A percentile compares a stretch with the other conserved stretches of the same genome.
phyloP scores from a whole-genome alignment of 2,329 filamentous ascomycete genomes.

The Onygenales sp. region DNA sequence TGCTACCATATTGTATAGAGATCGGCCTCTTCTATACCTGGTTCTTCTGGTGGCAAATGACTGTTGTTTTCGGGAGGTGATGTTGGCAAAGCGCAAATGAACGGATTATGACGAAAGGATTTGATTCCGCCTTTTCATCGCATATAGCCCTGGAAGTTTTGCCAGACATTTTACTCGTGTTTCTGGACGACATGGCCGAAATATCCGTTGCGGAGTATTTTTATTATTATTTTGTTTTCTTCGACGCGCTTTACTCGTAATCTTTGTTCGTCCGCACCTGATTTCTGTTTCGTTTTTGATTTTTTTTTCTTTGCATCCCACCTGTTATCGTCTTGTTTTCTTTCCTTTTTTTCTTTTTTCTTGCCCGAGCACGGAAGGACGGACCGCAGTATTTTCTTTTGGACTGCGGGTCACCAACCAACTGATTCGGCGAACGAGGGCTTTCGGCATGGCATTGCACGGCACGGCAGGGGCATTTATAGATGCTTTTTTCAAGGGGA shows the following conservation, averaged over 20 bases:
- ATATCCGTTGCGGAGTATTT: neutral
- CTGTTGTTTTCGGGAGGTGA: no score
- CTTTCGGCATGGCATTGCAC: conserved; percentile 5
- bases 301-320: conserved; percentile 3
- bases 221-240: neutral
- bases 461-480: conserved; percentile 2
- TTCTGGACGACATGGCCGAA: neutral
- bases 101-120: no score
- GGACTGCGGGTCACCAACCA: conserved; percentile 1
- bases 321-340: neutral
- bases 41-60: no score
- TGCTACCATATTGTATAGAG: neutral
- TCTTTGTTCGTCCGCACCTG: neutral
- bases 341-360: neutral
- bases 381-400: conserved; percentile 1
- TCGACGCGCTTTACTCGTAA: neutral
- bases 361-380: conserved; percentile 2
- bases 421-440: conserved; percentile 5
- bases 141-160: neutral
- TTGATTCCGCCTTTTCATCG: no score
- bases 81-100: no score
- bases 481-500: conserved; percentile 5
- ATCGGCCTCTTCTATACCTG: conserved; percentile 4
- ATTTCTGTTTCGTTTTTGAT: neutral
- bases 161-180: neutral